Evolutionary conservation across 1,284 basidiomycete genomes (phyloP).

Genomic region (Cryptococcus floricola): DNA sequence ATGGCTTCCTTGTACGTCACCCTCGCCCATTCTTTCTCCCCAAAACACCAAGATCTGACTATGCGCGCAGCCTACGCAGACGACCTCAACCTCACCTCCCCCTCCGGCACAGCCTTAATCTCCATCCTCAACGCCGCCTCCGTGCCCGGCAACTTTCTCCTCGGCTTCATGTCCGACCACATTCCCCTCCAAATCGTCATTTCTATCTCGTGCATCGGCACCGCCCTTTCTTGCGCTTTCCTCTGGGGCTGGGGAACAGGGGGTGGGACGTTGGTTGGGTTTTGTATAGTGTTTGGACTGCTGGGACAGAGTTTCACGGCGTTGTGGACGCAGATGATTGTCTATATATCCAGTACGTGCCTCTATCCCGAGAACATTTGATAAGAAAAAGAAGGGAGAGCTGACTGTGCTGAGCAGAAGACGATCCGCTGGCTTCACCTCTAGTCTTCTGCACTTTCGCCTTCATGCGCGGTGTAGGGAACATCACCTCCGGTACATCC

Average conservation of each 20-base stretch:
- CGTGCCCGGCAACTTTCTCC: slow-evolving; percentile 39
- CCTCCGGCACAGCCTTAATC: slow-evolving; percentile 42
- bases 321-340: slow-evolving; percentile 38
- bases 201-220: slow-evolving; percentile 33
- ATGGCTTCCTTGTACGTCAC: slow-evolving; percentile 43
- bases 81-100: slow-evolving; percentile 31
- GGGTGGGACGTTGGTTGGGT: slow-evolving; percentile 26
- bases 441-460: slow-evolving; percentile 44
- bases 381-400: neutral
- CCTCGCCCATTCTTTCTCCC: neutral
- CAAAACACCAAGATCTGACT: neutral
- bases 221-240: slow-evolving; percentile 37
- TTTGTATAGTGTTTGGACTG: slow-evolving; percentile 35
- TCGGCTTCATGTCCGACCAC: slow-evolving; percentile 44
- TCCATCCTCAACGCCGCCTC: slow-evolving; percentile 48
- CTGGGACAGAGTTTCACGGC: slow-evolving; percentile 35
- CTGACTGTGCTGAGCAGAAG: slow-evolving; percentile 19
- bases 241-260: slow-evolving; percentile 48
- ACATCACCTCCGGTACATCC: slow-evolving; percentile 38
- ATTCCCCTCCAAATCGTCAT: slow-evolving; percentile 35
- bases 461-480: slow-evolving; percentile 43
- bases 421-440: slow-evolving; percentile 38
- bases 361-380: neutral
- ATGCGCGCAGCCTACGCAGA: slow-evolving; percentile 34
- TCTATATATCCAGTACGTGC: slow-evolving; percentile 29